Evolutionary conservation across 129 eudicot genomes (phyloP), one percentile per base, ranked within the genome.

Genomic region (Centella asiatica): DNA sequence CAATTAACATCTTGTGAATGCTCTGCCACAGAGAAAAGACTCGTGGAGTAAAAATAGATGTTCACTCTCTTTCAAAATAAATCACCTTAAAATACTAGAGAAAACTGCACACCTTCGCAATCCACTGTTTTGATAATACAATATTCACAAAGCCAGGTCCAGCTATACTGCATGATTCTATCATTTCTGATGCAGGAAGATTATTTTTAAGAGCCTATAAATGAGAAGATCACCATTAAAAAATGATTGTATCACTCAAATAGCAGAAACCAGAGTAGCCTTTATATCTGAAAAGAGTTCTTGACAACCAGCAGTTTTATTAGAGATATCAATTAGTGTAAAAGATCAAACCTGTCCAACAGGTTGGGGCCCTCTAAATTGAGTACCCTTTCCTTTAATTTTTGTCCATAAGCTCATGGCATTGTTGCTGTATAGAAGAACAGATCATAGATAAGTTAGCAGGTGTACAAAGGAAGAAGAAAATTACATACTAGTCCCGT

Each of bases 131-230:
- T 28, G 99, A 81, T 58, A 92, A 60, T 59, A 56, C 74, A 55
- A 92, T 72, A 50, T 92, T 92, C 50, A 92, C 87, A 72, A 87
- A 92, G 19, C 96, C 99, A 24, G 94, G 84, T 23, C 88, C 88
- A 57, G 90, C 89, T 50, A 82, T 77, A 18, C 83, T 74, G 73
- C 88, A 80, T 23, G 80, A 71, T 39, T 92, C 96, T 27, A 92
- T 77, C 75, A 87, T 87, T 48, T 84, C 90, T 39, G 99, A 75
- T 40, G 74, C 23, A 14, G 99, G 96, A 50, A 92, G 83, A 62
- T 92, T 92, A 26, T 49, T 44, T 82, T 70, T 82, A 47, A 92
- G 80, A 47, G 95, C 95, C 99, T 92, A 64, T 51, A 57, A 9
- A 15, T n/a, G 2, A 59, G 29, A 57, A 65, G 27, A 69, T 25